Conservation (phyloP, 2,329 filamentous ascomycete species). For the Hirsutella thompsonii region DNA sequence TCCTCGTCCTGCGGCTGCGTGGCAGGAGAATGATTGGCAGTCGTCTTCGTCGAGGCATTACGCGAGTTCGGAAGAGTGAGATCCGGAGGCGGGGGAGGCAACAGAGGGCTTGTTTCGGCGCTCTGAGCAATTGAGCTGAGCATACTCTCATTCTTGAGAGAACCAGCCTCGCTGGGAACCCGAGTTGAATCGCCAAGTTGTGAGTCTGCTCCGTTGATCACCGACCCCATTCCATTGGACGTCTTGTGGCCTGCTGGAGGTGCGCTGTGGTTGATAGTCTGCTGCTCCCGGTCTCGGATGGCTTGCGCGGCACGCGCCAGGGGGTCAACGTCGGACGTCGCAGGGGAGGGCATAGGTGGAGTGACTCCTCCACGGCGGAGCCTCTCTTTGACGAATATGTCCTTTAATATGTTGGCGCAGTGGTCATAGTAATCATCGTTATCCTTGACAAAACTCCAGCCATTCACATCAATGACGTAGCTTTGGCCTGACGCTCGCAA, state of each 20-base stretch:
- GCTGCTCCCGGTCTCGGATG: constrained; percentile 26
- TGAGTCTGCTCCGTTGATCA: constrained; percentile 8
- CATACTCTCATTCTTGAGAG: constrained; percentile 18
- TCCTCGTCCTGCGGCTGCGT: constrained; percentile 14
- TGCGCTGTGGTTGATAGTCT: constrained; percentile 5
- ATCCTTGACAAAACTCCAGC: constrained; percentile 99
- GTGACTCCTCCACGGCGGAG: constrained; percentile 48
- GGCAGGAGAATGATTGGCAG: constrained; percentile 12
- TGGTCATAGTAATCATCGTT: constrained; percentile 98
- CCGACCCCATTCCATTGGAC: constrained; percentile 10
- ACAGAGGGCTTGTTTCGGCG: constrained; percentile 20
- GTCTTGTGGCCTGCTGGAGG: constrained; percentile 13
- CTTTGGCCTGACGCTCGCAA: constrained; percentile 79
- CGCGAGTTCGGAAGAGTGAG: constrained; percentile 16
- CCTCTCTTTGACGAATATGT: constrained; percentile 78
- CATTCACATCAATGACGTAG: constrained; percentile 97
- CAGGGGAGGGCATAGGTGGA: constrained; percentile 37
- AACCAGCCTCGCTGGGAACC: constrained; percentile 15
- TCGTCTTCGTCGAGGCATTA: constrained; percentile 21
- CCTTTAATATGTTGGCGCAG: constrained; percentile 71
- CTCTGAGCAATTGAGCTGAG: constrained; percentile 21
- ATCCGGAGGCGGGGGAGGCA: constrained; percentile 20
- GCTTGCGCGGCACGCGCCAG: constrained; percentile 18
- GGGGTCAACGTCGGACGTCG: constrained; percentile 29
- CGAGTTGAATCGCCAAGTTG: constrained; percentile 12